Conservation (phyloP, 352 stramenopile genomes). For the Phytophthora constricta region DNA sequence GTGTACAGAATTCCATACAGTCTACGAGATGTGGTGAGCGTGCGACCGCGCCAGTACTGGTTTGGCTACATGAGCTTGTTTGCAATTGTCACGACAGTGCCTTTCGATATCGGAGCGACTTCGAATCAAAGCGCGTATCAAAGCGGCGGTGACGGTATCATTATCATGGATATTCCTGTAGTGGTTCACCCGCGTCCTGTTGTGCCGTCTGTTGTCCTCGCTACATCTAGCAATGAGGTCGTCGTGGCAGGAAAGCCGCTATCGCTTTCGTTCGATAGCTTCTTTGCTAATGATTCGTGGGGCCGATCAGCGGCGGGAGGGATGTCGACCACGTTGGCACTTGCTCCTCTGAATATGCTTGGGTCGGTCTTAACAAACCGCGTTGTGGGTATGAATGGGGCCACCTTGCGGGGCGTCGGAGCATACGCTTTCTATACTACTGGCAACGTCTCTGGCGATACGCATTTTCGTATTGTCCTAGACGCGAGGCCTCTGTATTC, state of each 20-base stretch:
- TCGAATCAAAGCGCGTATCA: constrained; percentile 41
- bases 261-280: constrained; percentile 20
- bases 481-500: constrained; percentile 19
- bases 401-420: constrained; percentile 7
- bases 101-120: constrained; percentile 39
- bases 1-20: constrained; percentile 50
- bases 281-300: constrained; percentile 15
- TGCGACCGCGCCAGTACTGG: constrained; percentile 37
- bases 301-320: constrained; percentile 17
- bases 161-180: constrained; percentile 47
- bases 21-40: constrained; percentile 29
- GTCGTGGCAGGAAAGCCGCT: constrained; percentile 32
- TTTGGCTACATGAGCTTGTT: constrained; percentile 49
- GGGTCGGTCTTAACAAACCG: constrained; percentile 7
- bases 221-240: constrained; percentile 13
- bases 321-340: constrained; percentile 25
- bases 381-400: neutral
- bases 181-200: constrained; percentile 35
- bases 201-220: constrained; percentile 18
- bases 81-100: constrained; percentile 49
- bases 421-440: constrained; percentile 25
- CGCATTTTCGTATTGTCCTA: constrained; percentile 18
- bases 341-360: constrained; percentile 17
- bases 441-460: constrained; percentile 13
- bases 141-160: constrained; percentile 41